Evolutionary conservation across 768 basidiomycete genomes (phyloP).

Genomic region (Termitomyces sp.): DNA sequence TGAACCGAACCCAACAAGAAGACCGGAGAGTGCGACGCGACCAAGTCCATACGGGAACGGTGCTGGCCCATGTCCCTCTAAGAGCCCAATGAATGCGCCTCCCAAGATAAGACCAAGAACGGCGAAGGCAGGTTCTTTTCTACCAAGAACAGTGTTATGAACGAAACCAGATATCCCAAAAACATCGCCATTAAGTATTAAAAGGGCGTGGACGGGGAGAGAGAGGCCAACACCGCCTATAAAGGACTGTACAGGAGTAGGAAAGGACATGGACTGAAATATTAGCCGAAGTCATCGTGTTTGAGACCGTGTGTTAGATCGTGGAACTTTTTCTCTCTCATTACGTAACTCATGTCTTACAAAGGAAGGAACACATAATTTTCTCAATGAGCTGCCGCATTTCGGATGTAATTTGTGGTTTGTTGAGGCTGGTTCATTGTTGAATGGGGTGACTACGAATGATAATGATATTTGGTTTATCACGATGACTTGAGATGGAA

Average conservation of each 20-base stretch:
- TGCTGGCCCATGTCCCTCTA: constrained; percentile 30
- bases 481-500: no score
- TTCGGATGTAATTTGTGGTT: no score
- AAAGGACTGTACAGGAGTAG: constrained; percentile 45
- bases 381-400: no score
- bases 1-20: constrained; percentile 53
- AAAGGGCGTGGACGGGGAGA: constrained; percentile 43
- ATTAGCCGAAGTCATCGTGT: background rate
- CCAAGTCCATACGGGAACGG: constrained; percentile 19
- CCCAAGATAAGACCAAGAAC: constrained; percentile 43
- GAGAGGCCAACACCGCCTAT: constrained; percentile 50
- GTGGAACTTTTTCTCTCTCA: no score
- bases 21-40: constrained; percentile 37
- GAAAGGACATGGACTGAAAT: constrained; percentile 26
- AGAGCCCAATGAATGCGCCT: constrained; percentile 35
- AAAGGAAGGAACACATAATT: no score
- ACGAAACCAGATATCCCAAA: constrained; percentile 62
- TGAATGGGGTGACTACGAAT: no score
- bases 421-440: no score
- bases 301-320: no score
- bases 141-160: constrained; percentile 41
- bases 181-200: constrained; percentile 47
- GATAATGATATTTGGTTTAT: no score
- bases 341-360: no score
- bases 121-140: constrained; percentile 33